Base-by-base conservation (phyloP, 371 early-diverging fungal genomes). In the Apophysomyces sp. region DNA sequence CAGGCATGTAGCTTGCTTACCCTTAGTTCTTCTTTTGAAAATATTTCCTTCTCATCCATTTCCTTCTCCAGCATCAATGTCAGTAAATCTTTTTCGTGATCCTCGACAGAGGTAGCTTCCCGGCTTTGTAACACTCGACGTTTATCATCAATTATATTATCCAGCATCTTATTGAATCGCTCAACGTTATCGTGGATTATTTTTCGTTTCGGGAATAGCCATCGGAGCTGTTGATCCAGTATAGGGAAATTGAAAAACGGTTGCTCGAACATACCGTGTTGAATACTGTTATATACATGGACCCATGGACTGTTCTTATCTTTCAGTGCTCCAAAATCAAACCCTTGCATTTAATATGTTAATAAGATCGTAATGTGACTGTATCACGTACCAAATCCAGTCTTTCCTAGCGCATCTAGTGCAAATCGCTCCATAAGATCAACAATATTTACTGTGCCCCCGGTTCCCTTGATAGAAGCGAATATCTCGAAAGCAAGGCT, bases 21-120 rank as follows among this genome's bases (percentile, higher is more conserved):
- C 7, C 51, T 34, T 5, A 70, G 58, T 16, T 71, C 72, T 34
- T 60, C 57, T 34, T 67, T 57, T 1, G 62, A 54, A 16, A 67
- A 54, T 26, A 24, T 29, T 15, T 49, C 68, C n/a, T 52, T 55
- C 3, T 67, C 72, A 44, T 57, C 37, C 13, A 63, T 60, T 36
- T 73, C 73, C 29, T 51, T 55, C 57, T 69, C 66, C 26, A 81
- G 57, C 80, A 83, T 74, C 70, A 83, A 65, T 2, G 81, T 70
- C 27, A 83, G 66, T 57, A 83, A 52, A 39, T 80, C 80, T 9
- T 76, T 74, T 44, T 65, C 69, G 32, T 66, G 60, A 28, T 77
- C 77, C 24, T 82, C 76, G 7, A 55, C 34, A 16, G 26, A 18
- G 2, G 24, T 67, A 67, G 16, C 39, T 51, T 44, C 40, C 51